Evolutionary conservation across 2,329 filamentous ascomycete species (phyloP), one percentile per base, ranked within the genome.

Genomic region (Diaporthe citriasiana): DNA sequence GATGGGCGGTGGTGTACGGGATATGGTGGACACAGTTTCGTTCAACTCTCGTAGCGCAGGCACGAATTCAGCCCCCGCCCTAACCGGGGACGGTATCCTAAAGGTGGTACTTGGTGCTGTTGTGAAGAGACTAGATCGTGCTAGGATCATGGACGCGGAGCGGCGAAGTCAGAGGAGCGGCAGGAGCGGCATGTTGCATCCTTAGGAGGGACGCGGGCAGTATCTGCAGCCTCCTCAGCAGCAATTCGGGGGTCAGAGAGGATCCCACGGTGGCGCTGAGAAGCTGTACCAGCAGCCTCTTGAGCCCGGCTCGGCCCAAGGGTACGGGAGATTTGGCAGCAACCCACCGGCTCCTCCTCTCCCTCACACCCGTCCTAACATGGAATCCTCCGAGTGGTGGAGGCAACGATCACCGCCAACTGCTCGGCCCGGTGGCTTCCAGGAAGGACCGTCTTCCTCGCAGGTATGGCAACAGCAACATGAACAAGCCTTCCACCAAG

Each of bases 11-110:
- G 86, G 87, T 19, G 81, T 96, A 22, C 87, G 96, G 25, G 96
- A 98, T 83, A 98, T 98, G 79, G 95, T 98, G 22, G 96, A 98
- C 82, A 97, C 95, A 0, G 92, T 95, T 45, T 93, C 93, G 0
- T 98, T 93, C 87, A 89, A 86, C 30, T 84, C 84, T 12, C 82
- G 85, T 27, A 84, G 84, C 22, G 76, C 79, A 51, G 40, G 35
- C 38, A 10, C n/a, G 0, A 65, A 38, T 0, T 25, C 45, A 15
- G 40, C 45, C 40, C 74, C 80, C 8, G 78, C 77, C 10, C 85
- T 98, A 59, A 92, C 90, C 0, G 92, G 88, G 0, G 90, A 94
- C 2, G 91, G 89, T 0, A 93, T 98, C 56, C 83, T 98, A 75
- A 98, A 98, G 84, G 90, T 91, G 38, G 93, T 97, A 0, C 86